Conservation (phyloP, 1,284 basidiomycete genomes). For the Ustilago crameri region DNA sequence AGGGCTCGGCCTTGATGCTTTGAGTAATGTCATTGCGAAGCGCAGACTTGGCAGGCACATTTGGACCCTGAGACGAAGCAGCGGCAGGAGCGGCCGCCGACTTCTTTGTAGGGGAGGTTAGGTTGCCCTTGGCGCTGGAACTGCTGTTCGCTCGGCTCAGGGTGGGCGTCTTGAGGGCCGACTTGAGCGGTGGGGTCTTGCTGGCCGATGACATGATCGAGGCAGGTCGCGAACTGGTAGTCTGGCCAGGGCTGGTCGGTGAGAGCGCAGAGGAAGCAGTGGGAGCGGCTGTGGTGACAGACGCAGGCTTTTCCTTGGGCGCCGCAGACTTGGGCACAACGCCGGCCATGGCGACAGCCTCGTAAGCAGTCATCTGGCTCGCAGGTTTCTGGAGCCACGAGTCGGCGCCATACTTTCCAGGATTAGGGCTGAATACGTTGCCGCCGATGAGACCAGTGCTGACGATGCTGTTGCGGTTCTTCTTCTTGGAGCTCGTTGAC, state of each 20-base stretch:
- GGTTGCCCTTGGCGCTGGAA: slow-evolving; percentile 20
- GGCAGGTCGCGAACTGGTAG: slow-evolving; percentile 25
- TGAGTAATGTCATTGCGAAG: slow-evolving; percentile 45
- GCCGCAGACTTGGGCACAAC: slow-evolving; percentile 46
- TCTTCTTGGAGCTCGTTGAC: slow-evolving; percentile 55
- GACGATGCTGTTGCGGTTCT: slow-evolving; percentile 49
- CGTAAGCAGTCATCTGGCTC: slow-evolving; percentile 49
- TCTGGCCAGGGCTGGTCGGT: slow-evolving; percentile 3
- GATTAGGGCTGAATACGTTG: slow-evolving; percentile 47
- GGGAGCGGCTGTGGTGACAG: slow-evolving; percentile 5
- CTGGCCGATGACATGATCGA: slow-evolving; percentile 46
- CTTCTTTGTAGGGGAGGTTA: slow-evolving; percentile 38
- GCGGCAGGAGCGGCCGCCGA: slow-evolving; percentile 8
- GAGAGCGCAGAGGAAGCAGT: slow-evolving; percentile 10
- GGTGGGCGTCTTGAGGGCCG: slow-evolving; percentile 55
- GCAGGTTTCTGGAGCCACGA: slow-evolving; percentile 51
- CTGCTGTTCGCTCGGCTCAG: slow-evolving; percentile 42
- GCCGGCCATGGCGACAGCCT: slow-evolving; percentile 58
- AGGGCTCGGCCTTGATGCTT: slow-evolving; percentile 34
- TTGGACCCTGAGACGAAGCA: slow-evolving; percentile 2
- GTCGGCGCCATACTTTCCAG: slow-evolving; percentile 52
- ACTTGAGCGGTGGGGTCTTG: slow-evolving; percentile 58
- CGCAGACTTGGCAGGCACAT: slow-evolving; percentile 27
- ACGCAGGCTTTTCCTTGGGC: slow-evolving; percentile 20
- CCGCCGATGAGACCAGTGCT: slow-evolving; percentile 34